Percentiles rank a stretch among this genome's conserved stretches.
These are phyloP conservation scores for Geranomyces variabilis DNA, from an alignment of 192 early-diverging fungal species.

Conservation along the genomic window DNA sequence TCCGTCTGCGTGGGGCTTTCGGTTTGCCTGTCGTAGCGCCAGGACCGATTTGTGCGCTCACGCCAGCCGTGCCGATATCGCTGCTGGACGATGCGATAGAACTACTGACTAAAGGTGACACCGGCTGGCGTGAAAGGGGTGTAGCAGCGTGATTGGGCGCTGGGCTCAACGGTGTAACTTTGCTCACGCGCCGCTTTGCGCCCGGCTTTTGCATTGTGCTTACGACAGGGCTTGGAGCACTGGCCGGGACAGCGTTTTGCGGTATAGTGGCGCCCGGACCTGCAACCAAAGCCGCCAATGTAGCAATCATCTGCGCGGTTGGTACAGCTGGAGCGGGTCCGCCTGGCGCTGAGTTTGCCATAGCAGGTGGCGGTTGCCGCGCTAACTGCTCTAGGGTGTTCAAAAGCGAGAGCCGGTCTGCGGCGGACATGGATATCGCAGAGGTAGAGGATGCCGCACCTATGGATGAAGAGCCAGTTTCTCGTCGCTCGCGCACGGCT, in stretches of 20 bases:
- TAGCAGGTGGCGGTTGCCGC: background rate
- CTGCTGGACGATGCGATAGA: too few species aligned
- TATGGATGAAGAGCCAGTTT: background rate
- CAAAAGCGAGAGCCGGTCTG: background rate
- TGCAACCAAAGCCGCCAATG: too few species aligned
- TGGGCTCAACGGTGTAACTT: too few species aligned
- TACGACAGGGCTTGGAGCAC: too few species aligned
- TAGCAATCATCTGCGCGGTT: background rate
- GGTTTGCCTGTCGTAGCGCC: background rate
- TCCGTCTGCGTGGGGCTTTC: background rate
- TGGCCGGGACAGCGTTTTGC: too few species aligned
- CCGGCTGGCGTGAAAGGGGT: too few species aligned
- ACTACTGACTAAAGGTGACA: too few species aligned
- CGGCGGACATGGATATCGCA: background rate
- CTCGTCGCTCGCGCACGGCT: constrained; percentile 16
- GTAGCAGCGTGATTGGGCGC: too few species aligned
- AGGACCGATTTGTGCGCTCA: background rate
- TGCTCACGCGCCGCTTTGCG: too few species aligned
- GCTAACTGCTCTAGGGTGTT: background rate
- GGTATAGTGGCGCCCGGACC: too few species aligned
- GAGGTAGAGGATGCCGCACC: background rate
- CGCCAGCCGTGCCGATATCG: too few species aligned
- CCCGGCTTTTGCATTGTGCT: too few species aligned
- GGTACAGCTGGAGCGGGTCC: background rate
- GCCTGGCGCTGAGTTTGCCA: background rate